Evolutionary conservation across 805 yeast genomes (phyloP), one percentile per base, ranked within the genome.

Genomic region (Pichia manshurica): DNA sequence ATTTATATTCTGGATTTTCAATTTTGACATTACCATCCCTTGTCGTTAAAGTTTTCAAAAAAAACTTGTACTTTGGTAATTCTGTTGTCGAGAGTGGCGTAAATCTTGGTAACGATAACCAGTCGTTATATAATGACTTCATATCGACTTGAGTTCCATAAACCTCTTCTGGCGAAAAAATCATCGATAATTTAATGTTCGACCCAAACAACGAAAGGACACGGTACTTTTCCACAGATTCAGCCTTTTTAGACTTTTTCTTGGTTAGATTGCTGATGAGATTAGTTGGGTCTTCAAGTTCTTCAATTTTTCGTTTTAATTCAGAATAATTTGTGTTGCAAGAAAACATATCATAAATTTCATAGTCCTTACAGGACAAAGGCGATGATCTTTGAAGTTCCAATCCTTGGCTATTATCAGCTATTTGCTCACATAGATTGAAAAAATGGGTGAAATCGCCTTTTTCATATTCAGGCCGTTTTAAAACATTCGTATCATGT

Each of bases 141-240:
- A 87, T 66, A 51, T 87, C 91, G 17, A 89, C 53, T 53, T 62
- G 78, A 51, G 73, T 74, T 0, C 96, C 96, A 57, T 73, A 75
- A 31, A 65, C 63, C 60, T 89, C 96, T 28, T 73, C 78, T 4
- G 75, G 72, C 0, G 78, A 67, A 59, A 85, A 88, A 5, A 78
- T 42, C 42, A 69, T 2, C 13, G 46, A 37, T 21, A 39, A 22
- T 25, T 47, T 47, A 7, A 47, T 38, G 33, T 47, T 39, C 23
- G 36, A 15, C 31, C 51, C 29, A 45, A 16, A 25, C 10, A 36
- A 28, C 8, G 44, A 41, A 9, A 31, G 17, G 5, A 41, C 19
- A 16, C 36, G 23, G 22, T 41, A 25, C 19, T 41, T 41, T 31
- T 28, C 36, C n/a, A 33, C 32, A 12, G 23, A 20, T 17, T 21